These are phyloP conservation scores for Alternaria postmessia DNA, from an alignment of 2,329 filamentous ascomycete species.

Conservation along the genomic window DNA sequence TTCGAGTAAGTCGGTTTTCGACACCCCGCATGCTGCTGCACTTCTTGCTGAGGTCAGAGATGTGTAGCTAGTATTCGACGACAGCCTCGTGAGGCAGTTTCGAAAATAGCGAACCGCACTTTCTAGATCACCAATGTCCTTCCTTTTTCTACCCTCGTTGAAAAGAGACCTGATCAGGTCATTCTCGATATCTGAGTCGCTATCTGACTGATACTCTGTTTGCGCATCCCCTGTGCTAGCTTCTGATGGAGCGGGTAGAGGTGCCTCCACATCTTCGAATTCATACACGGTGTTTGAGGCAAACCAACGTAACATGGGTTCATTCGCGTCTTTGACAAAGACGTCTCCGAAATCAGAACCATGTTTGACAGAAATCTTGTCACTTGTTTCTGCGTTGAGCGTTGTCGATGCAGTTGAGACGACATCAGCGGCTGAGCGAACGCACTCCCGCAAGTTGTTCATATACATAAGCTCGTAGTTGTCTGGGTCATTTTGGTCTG, in stretches of 20 bases:
- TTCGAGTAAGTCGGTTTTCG: conserved; percentile 22
- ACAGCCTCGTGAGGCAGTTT: conserved; percentile 26
- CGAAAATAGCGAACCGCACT: conserved; percentile 24
- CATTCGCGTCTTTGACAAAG: conserved; percentile 24
- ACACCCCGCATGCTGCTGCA: conserved; percentile 13
- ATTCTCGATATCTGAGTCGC: conserved; percentile 29
- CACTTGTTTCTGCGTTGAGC: conserved; percentile 23
- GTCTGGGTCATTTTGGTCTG: conserved; percentile 15
- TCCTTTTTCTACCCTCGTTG: conserved; percentile 22
- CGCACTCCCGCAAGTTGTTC: conserved; percentile 32
- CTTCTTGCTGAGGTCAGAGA: conserved; percentile 16
- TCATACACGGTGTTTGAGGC: conserved; percentile 33
- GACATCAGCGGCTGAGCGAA: conserved; percentile 34
- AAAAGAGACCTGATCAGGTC: conserved; percentile 29
- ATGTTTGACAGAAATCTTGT: conserved; percentile 20
- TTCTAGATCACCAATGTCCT: conserved; percentile 21
- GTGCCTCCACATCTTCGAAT: conserved; percentile 21
- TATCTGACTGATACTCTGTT: conserved; percentile 26
- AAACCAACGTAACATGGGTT: conserved; percentile 32
- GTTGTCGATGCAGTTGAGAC: conserved; percentile 34
- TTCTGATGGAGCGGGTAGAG: conserved; percentile 18
- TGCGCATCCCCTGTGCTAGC: conserved; percentile 15
- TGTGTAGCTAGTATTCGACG: conserved; percentile 15
- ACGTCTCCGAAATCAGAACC: conserved; percentile 36
- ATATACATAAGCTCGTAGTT: conserved; percentile 25